phyloP scores from a whole-genome alignment of 331 rosid genomes.

The Spiraea crenata region DNA sequence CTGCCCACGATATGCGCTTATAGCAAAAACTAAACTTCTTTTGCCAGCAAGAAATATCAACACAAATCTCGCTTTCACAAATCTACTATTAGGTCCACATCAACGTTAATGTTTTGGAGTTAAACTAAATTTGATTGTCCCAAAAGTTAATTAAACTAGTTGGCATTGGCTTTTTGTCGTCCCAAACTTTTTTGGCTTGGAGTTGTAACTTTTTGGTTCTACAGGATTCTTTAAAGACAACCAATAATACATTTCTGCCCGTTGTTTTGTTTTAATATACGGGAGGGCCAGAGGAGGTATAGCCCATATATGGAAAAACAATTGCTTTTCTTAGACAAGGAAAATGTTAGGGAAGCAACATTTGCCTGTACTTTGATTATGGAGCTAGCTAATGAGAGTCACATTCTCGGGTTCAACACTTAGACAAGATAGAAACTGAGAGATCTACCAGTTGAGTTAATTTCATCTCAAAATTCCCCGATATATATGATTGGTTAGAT shows the following conservation, averaged over 20 bases:
- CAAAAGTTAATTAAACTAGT: background rate
- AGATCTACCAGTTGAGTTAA: too few species aligned
- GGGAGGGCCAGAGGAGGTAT: background rate
- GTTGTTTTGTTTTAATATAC: background rate
- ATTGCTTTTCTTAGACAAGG: too few species aligned
- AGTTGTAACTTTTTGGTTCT: background rate
- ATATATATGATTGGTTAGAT: too few species aligned
- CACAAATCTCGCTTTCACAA: background rate
- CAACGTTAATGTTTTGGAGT: background rate
- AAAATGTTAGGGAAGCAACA: too few species aligned
- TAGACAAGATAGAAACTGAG: too few species aligned
- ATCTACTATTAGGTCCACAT: slow-evolving; percentile 6
- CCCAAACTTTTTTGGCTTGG: background rate
- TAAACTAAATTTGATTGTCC: background rate
- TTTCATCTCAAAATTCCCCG: too few species aligned
- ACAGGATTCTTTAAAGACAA: background rate
- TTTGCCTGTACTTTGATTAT: too few species aligned
- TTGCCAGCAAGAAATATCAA: slow-evolving; percentile 45
- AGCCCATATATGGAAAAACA: too few species aligned
- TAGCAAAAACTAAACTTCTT: slow-evolving; percentile 22
- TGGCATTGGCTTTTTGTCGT: background rate
- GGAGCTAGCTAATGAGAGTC: too few species aligned
- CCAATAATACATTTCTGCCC: background rate
- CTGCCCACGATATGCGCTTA: background rate
- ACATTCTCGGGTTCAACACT: too few species aligned